Conservation (phyloP, 164 flowering plant species). For the Vitis amurensis region DNA sequence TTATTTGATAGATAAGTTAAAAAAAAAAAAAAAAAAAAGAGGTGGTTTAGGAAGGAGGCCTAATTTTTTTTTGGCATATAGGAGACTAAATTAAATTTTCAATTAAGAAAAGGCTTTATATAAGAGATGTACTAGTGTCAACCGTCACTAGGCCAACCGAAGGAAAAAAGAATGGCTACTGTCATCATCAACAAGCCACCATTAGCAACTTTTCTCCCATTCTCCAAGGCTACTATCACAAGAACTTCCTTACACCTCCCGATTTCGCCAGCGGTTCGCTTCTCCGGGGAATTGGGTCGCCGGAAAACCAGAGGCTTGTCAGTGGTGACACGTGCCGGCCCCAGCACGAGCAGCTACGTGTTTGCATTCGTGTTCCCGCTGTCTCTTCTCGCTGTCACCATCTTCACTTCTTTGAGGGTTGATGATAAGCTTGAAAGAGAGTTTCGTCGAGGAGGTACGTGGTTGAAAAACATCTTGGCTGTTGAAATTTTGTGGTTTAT, state of each 20-base stretch:
- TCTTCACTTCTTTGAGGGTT: constrained; percentile 63
- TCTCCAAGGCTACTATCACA: neutral
- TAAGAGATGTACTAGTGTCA: no score
- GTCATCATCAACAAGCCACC: no score
- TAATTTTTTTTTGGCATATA: no score
- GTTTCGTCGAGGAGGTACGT: constrained; percentile 75
- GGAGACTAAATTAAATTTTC: no score
- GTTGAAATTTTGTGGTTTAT: neutral
- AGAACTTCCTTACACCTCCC: neutral
- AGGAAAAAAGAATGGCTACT: no score
- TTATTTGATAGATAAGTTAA: no score
- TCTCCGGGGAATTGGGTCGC: constrained; percentile 6
- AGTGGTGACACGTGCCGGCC: constrained; percentile 50
- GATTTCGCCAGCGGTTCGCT: constrained; percentile 4
- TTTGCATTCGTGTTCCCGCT: constrained; percentile 74
- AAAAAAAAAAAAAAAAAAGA: no score
- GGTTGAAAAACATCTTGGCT: neutral
- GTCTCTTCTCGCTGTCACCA: constrained; percentile 66
- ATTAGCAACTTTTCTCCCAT: neutral
- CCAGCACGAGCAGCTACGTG: constrained; percentile 44
- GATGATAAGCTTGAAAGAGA: constrained; percentile 81
- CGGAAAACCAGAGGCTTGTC: constrained; percentile 20
- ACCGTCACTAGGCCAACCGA: no score
- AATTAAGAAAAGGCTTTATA: no score
- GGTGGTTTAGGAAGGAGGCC: no score